phyloP scores from a whole-genome alignment of 2,329 filamentous ascomycete species.

The Alternaria ethzedia region DNA sequence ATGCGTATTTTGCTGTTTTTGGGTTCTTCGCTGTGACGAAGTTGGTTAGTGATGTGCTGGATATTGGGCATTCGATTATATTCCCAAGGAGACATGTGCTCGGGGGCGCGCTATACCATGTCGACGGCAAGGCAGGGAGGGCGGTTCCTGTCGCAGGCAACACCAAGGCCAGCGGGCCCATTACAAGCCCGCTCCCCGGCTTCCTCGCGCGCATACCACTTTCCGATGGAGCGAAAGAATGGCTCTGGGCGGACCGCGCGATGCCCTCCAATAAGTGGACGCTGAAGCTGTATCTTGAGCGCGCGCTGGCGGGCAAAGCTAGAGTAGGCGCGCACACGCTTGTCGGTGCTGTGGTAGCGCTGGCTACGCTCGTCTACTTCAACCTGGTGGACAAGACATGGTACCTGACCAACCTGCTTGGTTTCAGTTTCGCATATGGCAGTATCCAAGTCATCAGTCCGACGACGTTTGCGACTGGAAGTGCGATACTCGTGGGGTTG shows the following conservation, averaged over 20 bases:
- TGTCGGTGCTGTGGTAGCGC: slow-evolving; percentile 61
- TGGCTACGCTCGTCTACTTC: slow-evolving; percentile 68
- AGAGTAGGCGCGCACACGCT: slow-evolving; percentile 62
- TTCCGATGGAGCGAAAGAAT: slow-evolving; percentile 37
- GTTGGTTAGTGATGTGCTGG: slow-evolving; percentile 74
- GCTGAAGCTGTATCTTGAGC: slow-evolving; percentile 62
- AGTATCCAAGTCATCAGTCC: slow-evolving; percentile 85
- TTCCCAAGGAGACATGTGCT: slow-evolving; percentile 75
- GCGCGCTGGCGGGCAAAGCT: slow-evolving; percentile 56
- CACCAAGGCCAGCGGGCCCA: slow-evolving; percentile 23
- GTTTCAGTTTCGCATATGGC: slow-evolving; percentile 84
- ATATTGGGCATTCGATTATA: slow-evolving; percentile 68
- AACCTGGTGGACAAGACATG: slow-evolving; percentile 66
- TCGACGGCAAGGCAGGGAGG: slow-evolving; percentile 46
- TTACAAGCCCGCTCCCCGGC: slow-evolving; percentile 60
- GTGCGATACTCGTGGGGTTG: slow-evolving; percentile 75
- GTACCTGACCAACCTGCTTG: slow-evolving; percentile 84
- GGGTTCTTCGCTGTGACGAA: slow-evolving; percentile 78
- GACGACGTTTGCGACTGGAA: slow-evolving; percentile 83
- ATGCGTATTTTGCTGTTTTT: slow-evolving; percentile 81
- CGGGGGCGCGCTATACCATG: slow-evolving; percentile 58
- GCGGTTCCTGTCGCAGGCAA: slow-evolving; percentile 41
- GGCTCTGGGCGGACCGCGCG: slow-evolving; percentile 59
- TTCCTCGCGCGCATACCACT: slow-evolving; percentile 57
- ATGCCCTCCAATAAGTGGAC: slow-evolving; percentile 58